A percentile compares a stretch with the other conserved stretches of the same genome.
These are phyloP conservation scores for Arabis alpina DNA, from an alignment of 345 rosid genomes.

Conservation along the genomic window DNA sequence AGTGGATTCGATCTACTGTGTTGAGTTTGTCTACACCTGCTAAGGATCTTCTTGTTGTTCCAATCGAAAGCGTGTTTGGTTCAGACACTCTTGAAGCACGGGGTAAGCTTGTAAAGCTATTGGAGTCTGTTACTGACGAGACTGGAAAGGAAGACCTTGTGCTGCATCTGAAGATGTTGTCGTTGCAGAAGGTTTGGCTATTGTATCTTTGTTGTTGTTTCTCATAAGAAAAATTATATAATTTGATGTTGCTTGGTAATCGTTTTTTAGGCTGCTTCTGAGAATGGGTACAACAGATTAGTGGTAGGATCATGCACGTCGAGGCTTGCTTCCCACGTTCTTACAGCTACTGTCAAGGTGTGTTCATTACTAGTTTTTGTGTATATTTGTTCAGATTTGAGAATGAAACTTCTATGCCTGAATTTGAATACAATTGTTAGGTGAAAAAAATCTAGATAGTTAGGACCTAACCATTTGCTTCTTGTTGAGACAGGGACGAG, in stretches of 20 bases:
- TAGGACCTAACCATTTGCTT: neutral
- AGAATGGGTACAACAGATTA: constrained; percentile 76
- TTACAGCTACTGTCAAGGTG: constrained; percentile 91
- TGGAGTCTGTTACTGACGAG: constrained; percentile 60
- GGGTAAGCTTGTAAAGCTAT: constrained; percentile 55
- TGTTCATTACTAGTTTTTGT: constrained; percentile 15
- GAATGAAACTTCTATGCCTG: neutral
- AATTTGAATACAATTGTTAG: neutral
- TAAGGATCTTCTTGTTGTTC: constrained; percentile 68
- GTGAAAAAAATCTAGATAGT: neutral
- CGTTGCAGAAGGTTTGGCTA: constrained; percentile 73
- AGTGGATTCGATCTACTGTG: constrained; percentile 56
- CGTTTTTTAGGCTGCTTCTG: constrained; percentile 61
- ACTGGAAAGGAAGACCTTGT: constrained; percentile 91
- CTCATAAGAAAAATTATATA: neutral
- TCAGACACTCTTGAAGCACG: constrained; percentile 52
- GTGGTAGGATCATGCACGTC: constrained; percentile 80
- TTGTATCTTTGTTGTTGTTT: neutral
- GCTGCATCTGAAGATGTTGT: constrained; percentile 61
- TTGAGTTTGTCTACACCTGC: constrained; percentile 59
- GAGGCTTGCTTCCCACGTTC: constrained; percentile 83
- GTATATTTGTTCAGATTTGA: no score
- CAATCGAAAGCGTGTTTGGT: constrained; percentile 56
- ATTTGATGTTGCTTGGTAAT: constrained; percentile 24
- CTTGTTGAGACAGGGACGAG: constrained; percentile 69